Base-by-base conservation (phyloP, 2,329 filamentous ascomycete genomes). In the Macrophomina pseudophaseolina region DNA sequence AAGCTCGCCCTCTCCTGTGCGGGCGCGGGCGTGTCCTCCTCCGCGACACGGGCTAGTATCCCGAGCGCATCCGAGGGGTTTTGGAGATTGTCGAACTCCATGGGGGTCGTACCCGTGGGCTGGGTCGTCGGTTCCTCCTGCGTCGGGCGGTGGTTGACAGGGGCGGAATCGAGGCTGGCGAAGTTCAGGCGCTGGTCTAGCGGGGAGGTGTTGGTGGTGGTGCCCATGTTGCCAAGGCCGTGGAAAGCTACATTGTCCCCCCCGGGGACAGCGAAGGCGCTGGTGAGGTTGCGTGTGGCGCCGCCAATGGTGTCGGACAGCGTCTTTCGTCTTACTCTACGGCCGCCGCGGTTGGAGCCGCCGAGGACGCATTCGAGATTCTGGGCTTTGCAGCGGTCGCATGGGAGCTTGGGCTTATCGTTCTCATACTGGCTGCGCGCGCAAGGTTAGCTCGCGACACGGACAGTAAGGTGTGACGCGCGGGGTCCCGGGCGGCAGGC, bases 331-430 rank as follows among this genome's bases (percentile, higher is more conserved):
- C 65, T 86, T 66, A 87, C 82, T 54, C 86, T 82, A 65, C 85
- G 81, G 14, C 86, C 86, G 53, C 86, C 86, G 65, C 86, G 83
- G 72, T 88, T 88, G 56, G 85, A 87, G 52, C 84, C 83, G 7
- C 85, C 86, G 23, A 88, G 80, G 11, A 88, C 81, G 73, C 86
- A 88, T 68, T 88, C 85, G 63, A 85, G 84, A 66, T 82, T 80
- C 69, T 87, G 85, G 70, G 83, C 82, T 68, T 85, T 82, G 75
- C 86, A 88, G 65, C 86, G 79, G 62, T 85, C 81, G 70, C 86
- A 88, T 32, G 86, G 86, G 33, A 79, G 83, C 72, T 74, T 82
- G 75, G 73, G 83, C 75, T 78, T 79, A 75, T 75, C 84, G 35
- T 66, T 62, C 40, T 66, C 58, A 56, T 66, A 66, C 77, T 80